Evolutionary conservation across 345 rosid genomes (phyloP).

Genomic region (Ailanthus altissimus): DNA sequence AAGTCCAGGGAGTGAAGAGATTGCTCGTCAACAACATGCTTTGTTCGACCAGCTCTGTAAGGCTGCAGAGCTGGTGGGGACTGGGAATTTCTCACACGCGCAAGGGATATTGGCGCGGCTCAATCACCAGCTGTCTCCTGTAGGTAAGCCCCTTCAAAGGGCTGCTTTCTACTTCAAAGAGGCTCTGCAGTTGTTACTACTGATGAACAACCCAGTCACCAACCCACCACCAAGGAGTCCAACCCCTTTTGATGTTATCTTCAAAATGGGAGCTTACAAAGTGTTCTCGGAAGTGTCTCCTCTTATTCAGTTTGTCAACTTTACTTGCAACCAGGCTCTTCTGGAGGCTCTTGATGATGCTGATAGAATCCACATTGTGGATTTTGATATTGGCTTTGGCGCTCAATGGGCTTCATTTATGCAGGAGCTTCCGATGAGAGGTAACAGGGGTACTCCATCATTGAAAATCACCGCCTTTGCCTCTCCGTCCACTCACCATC

Average conservation of each 20-base stretch:
- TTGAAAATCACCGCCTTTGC: slow-evolving; percentile 56
- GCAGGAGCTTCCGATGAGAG: slow-evolving; percentile 55
- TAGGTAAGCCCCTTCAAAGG: slow-evolving; percentile 56
- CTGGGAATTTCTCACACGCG: slow-evolving; percentile 68
- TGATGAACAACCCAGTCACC: slow-evolving; percentile 38
- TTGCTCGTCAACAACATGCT: slow-evolving; percentile 34
- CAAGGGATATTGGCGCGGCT: slow-evolving; percentile 98
- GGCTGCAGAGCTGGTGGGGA: slow-evolving; percentile 55
- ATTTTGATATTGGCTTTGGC: slow-evolving; percentile 61
- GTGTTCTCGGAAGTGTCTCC: slow-evolving; percentile 58
- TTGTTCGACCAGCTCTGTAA: slow-evolving; percentile 52
- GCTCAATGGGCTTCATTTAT: slow-evolving; percentile 71
- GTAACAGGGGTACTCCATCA: slow-evolving; percentile 42
- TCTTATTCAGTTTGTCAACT: slow-evolving; percentile 50
- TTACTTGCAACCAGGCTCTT: slow-evolving; percentile 58
- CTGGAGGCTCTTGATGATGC: slow-evolving; percentile 47
- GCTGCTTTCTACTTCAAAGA: slow-evolving; percentile 65
- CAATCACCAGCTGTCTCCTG: slow-evolving; percentile 71
- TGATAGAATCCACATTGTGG: slow-evolving; percentile 51
- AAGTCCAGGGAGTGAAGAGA: slow-evolving; percentile 28
- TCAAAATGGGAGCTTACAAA: slow-evolving; percentile 59
- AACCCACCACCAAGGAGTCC: slow-evolving; percentile 34
- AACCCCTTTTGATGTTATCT: slow-evolving; percentile 43
- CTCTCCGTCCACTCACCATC: slow-evolving; percentile 50
- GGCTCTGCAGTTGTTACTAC: slow-evolving; percentile 53